phyloP scores from a whole-genome alignment of 768 basidiomycete genomes.

The Rubroboletus satanas region DNA sequence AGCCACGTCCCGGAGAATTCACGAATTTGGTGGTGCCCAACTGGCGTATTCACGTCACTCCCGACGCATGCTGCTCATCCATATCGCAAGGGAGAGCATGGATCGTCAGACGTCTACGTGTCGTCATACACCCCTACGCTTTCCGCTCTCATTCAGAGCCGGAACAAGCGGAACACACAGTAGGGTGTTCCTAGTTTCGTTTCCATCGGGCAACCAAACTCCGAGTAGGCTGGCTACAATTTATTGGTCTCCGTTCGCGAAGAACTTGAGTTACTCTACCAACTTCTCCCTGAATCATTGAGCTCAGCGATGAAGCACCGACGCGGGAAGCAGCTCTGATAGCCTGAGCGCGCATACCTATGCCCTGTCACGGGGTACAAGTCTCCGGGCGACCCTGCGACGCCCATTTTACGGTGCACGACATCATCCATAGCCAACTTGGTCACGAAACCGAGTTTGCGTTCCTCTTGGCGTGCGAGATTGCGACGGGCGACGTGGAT shows the following conservation, averaged over 20 bases:
- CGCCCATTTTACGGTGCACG: conserved; percentile 18
- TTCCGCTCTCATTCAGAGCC: conserved; percentile 23
- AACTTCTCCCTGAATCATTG: conserved; percentile 5
- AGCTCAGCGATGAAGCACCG: conserved; percentile 12
- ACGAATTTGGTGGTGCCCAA: conserved; percentile 32
- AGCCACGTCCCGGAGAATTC: conserved; percentile 10
- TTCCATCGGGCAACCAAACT: conserved; percentile 18
- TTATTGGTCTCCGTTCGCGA: conserved; percentile 1
- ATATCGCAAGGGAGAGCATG: conserved; percentile 9
- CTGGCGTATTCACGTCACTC: conserved; percentile 17
- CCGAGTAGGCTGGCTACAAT: neutral
- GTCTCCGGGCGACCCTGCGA: conserved; percentile 12
- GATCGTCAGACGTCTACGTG: conserved; percentile 26
- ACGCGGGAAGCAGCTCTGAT: conserved; percentile 9
- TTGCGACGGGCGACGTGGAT: conserved; percentile 22
- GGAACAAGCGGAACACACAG: neutral
- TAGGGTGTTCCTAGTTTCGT: conserved; percentile 6
- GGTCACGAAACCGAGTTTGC: conserved; percentile 22
- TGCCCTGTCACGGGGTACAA: conserved; percentile 25
- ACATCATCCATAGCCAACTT: conserved; percentile 16
- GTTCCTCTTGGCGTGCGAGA: conserved; percentile 32
- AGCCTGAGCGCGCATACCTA: conserved; percentile 15
- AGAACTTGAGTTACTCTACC: conserved; percentile 15
- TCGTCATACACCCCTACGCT: conserved; percentile 33
- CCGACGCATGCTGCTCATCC: conserved; percentile 30